Evolutionary conservation across 140 eudicot species (phyloP), one percentile per base, ranked within the genome.

Genomic region (Senecio squalidus): DNA sequence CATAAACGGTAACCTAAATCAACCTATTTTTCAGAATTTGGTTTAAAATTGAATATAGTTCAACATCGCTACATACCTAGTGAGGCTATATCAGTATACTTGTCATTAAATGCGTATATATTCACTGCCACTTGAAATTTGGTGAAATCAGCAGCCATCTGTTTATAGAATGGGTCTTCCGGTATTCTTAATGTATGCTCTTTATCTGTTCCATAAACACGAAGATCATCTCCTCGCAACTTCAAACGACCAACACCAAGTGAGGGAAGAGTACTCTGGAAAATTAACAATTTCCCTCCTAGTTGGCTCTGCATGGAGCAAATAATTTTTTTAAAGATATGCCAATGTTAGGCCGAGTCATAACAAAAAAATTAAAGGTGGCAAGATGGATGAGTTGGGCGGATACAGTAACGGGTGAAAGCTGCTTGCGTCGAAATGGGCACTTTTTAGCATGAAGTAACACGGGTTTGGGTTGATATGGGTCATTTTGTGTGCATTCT

Each of bases 141-240:
- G 22, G 98, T 83, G 54, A 87, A 84, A 82, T 92, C 98, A 58
- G 98, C 98, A 59, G 98, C 98, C 98, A 92, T 92, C 68, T 87
- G 98, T 64, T 92, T 92, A 66, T 86, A 92, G 58, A 92, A 92
- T 27, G 98, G 89, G 69, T 92, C 98, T 66, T 92, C 98, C 22
- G 98, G 95, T 68, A 87, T 68, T 74, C 96, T 83, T 54, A 84
- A 50, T 13, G 81, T 50, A 71, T 92, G 86, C 77, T 92, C 98
- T 45, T 87, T 92, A 71, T 92, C 98, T 9, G 96, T 84, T 75
- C 98, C 98, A 81, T 84, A 87, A 72, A 82, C 82, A 69, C 96
- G 96, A 60, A 73, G 74, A 78, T 92, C 98, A 33, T 87, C 98
- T 33, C 98, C 98, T 1, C 98, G 98, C 75, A 92, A 78, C 82